Evolutionary conservation across 2,329 filamentous ascomycete species (phyloP).

Genomic region (Neonectria hederae): DNA sequence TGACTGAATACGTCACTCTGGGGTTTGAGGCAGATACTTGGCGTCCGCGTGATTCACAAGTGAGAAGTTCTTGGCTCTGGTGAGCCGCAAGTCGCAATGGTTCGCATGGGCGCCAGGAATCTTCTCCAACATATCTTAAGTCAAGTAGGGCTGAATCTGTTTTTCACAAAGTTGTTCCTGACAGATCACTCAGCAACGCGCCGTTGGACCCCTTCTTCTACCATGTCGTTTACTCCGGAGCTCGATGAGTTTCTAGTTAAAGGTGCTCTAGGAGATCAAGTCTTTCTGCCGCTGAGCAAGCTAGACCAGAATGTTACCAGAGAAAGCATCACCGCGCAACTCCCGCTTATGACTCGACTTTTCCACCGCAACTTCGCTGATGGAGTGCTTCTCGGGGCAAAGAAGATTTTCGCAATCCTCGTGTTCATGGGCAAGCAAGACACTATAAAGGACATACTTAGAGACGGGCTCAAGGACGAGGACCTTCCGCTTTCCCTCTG

Average conservation of each 20-base stretch:
- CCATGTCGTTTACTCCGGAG: not conserved
- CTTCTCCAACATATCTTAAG: not conserved
- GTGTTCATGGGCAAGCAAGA: constrained; percentile 21
- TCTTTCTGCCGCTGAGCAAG: constrained; percentile 1
- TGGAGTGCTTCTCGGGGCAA: constrained; percentile 4
- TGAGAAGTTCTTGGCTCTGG: not conserved
- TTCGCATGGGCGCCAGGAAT: not conserved
- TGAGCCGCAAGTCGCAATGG: not conserved
- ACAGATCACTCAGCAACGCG: not conserved
- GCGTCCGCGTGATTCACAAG: not conserved
- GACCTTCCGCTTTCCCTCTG: constrained; percentile 28
- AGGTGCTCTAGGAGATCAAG: not conserved
- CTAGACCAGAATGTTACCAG: constrained; percentile 1
- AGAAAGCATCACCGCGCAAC: not conserved
- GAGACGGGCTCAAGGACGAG: constrained; percentile 17
- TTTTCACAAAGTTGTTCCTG: not conserved
- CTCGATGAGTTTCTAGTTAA: not conserved
- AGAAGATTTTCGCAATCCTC: constrained; percentile 22
- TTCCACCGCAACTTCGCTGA: not conserved
- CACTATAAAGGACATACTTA: not conserved
- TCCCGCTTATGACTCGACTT: not conserved
- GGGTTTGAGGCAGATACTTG: not conserved
- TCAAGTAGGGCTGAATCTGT: not conserved
- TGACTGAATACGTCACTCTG: not conserved
- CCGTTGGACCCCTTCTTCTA: not conserved